A percentile compares a stretch with the other conserved stretches of the same genome.
Conservation (phyloP, 1,284 basidiomycete species). For the Hemileia vastatrix region DNA sequence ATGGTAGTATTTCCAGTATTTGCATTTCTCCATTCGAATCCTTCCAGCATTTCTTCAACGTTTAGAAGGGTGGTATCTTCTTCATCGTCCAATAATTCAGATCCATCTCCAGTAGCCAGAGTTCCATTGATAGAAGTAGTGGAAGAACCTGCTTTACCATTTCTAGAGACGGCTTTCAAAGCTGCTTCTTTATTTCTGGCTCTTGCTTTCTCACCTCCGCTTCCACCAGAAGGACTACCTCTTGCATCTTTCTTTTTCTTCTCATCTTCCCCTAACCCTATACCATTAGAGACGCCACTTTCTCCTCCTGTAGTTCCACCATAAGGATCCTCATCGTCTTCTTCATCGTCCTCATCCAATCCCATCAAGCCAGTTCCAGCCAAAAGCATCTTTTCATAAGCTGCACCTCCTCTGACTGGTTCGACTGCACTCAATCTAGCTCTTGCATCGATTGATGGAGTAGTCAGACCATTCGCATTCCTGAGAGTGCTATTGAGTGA, state of each 20-base stretch:
- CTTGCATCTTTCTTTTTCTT: not conserved
- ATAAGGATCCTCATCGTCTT: slow-evolving; percentile 32
- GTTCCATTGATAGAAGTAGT: not conserved
- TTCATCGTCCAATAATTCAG: slow-evolving; percentile 29
- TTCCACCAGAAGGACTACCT: not conserved
- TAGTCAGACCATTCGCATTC: not conserved
- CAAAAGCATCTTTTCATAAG: slow-evolving; percentile 37
- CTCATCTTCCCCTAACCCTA: not conserved
- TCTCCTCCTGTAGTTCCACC: not conserved
- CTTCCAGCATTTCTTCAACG: slow-evolving; percentile 97
- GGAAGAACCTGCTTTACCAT: too few species aligned
- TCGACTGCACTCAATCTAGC: slow-evolving; percentile 37
- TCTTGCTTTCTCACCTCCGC: not conserved
- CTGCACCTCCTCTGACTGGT: slow-evolving; percentile 35
- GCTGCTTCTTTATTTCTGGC: not conserved
- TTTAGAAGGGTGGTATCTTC: slow-evolving; percentile 17
- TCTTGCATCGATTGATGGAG: slow-evolving; percentile 28
- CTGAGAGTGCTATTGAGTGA: not conserved
- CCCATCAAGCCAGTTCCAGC: slow-evolving; percentile 33
- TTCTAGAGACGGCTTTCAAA: not conserved
- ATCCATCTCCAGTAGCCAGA: not conserved
- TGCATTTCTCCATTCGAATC: slow-evolving; percentile 79
- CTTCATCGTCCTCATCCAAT: slow-evolving; percentile 34
- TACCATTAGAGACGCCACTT: not conserved
- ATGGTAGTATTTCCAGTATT: slow-evolving; percentile 43